Conservation (phyloP, 495 filamentous ascomycete genomes). For the Lasiosphaeris hirsuta region DNA sequence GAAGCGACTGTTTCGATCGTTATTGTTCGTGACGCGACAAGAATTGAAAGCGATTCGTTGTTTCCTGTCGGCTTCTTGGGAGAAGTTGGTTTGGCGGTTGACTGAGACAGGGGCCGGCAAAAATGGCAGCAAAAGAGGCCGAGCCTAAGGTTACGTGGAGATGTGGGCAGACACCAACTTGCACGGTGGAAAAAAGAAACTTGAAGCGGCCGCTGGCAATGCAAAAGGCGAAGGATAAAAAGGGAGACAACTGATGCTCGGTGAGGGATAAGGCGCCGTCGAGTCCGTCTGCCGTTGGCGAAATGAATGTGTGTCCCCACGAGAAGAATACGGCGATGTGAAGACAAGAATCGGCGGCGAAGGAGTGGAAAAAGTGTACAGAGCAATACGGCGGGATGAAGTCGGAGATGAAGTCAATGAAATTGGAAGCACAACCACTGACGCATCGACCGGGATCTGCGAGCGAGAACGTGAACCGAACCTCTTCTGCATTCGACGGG, state of each 20-base stretch:
- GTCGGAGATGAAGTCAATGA: slow-evolving; percentile 34
- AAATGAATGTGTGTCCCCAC: not conserved
- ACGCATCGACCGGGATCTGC: slow-evolving; percentile 11
- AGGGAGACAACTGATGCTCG: too few species aligned
- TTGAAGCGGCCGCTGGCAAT: too few species aligned
- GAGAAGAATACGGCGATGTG: not conserved
- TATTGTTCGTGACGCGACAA: too few species aligned
- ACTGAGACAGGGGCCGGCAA: too few species aligned
- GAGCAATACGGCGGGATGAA: slow-evolving; percentile 24
- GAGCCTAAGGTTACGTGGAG: too few species aligned
- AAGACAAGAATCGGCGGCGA: slow-evolving; percentile 5
- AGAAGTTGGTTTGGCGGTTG: too few species aligned
- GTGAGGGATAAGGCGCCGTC: too few species aligned
- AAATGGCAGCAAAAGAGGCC: too few species aligned
- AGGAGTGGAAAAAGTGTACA: slow-evolving; percentile 7
- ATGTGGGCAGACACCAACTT: too few species aligned
- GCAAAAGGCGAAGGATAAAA: too few species aligned
- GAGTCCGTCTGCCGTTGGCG: not conserved
- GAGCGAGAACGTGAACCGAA: not conserved
- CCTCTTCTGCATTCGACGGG: not conserved
- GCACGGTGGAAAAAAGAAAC: too few species aligned
- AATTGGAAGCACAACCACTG: slow-evolving; percentile 19
- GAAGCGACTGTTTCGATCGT: not conserved
- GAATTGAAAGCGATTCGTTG: not conserved
- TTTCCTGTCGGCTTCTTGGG: not conserved